A percentile compares a stretch with the other conserved stretches of the same genome.
Evolutionary conservation across 1,139 yeast species (phyloP).

Genomic region (Suhomyces bribrorum): DNA sequence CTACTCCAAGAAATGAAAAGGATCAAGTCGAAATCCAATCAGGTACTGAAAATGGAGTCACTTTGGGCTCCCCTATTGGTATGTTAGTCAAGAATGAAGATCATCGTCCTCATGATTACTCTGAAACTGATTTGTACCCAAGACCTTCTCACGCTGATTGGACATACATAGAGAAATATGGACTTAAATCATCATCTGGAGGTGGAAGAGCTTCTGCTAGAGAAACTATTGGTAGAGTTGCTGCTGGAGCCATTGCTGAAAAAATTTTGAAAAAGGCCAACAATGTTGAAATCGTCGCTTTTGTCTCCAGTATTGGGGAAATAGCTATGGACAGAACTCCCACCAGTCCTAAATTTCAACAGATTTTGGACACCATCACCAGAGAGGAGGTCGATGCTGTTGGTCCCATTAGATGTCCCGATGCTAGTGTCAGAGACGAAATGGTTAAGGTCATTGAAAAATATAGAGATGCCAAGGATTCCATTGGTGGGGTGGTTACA

Average conservation of each 20-base stretch:
- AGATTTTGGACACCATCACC: slow-evolving; percentile 70
- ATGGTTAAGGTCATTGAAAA: slow-evolving; percentile 89
- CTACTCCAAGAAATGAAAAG: slow-evolving; percentile 95
- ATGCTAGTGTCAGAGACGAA: slow-evolving; percentile 61
- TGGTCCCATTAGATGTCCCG: slow-evolving; percentile 96
- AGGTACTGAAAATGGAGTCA: slow-evolving; percentile 88
- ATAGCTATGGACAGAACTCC: slow-evolving; percentile 76
- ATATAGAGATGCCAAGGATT: slow-evolving; percentile 83
- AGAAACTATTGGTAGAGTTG: slow-evolving; percentile 97
- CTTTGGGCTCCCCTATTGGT: slow-evolving; percentile 94
- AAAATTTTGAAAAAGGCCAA: slow-evolving; percentile 75
- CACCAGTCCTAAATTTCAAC: slow-evolving; percentile 60
- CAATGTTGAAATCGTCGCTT: slow-evolving; percentile 92
- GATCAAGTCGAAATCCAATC: slow-evolving; percentile 91
- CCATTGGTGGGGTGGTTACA: slow-evolving; percentile 97
- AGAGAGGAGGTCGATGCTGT: slow-evolving; percentile 84
- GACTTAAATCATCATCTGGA: slow-evolving; percentile 89
- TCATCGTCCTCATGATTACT: slow-evolving; percentile 94
- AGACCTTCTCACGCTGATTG: slow-evolving; percentile 98
- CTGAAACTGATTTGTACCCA: slow-evolving; percentile 92
- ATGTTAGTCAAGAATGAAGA: slow-evolving; percentile 93
- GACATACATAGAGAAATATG: slow-evolving; percentile 89
- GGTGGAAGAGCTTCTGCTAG: slow-evolving; percentile 98
- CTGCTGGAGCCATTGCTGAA: slow-evolving; percentile 98
- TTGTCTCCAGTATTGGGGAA: slow-evolving; percentile 87